Evolutionary conservation across 352 stramenopile genomes (phyloP).

Genomic region (Pythium aphanidermatum): DNA sequence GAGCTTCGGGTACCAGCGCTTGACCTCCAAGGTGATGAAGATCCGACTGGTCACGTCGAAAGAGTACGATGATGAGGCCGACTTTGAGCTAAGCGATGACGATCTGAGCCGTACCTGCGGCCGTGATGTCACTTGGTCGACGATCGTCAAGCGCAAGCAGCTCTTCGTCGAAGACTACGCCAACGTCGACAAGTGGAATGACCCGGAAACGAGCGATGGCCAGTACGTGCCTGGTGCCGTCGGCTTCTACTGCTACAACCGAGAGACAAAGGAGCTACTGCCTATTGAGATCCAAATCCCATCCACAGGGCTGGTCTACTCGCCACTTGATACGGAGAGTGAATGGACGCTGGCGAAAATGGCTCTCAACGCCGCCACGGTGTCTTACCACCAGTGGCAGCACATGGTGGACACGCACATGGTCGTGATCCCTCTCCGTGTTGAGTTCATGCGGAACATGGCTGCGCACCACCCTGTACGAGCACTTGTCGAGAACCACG

Average conservation of each 20-base stretch:
- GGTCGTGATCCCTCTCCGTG: conserved; percentile 26
- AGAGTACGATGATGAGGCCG: neutral
- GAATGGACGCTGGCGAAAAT: conserved; percentile 21
- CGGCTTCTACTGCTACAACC: conserved; percentile 18
- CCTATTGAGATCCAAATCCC: conserved; percentile 11
- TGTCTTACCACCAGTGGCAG: conserved; percentile 7
- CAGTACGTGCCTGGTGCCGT: conserved; percentile 12
- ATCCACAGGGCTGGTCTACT: conserved; percentile 8
- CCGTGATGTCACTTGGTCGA: neutral
- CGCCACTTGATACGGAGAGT: conserved; percentile 1
- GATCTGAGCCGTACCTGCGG: conserved; percentile 4
- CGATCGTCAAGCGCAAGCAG: neutral
- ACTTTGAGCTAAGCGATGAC: conserved; percentile 1
- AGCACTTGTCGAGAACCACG: conserved; percentile 34
- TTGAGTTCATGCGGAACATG: conserved; percentile 33
- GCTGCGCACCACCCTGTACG: conserved; percentile 26
- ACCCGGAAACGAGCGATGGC: neutral
- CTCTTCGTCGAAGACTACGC: conserved; percentile 11
- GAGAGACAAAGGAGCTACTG: conserved; percentile 1
- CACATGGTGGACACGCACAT: conserved; percentile 15
- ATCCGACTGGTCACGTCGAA: neutral
- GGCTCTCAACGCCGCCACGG: conserved; percentile 3
- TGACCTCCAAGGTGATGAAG: conserved; percentile 1
- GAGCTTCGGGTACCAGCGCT: conserved; percentile 5
- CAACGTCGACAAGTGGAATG: conserved; percentile 10